These are phyloP conservation scores for Neolentinus lepideus DNA, from an alignment of 1,284 basidiomycete genomes.

Conservation along the genomic window DNA sequence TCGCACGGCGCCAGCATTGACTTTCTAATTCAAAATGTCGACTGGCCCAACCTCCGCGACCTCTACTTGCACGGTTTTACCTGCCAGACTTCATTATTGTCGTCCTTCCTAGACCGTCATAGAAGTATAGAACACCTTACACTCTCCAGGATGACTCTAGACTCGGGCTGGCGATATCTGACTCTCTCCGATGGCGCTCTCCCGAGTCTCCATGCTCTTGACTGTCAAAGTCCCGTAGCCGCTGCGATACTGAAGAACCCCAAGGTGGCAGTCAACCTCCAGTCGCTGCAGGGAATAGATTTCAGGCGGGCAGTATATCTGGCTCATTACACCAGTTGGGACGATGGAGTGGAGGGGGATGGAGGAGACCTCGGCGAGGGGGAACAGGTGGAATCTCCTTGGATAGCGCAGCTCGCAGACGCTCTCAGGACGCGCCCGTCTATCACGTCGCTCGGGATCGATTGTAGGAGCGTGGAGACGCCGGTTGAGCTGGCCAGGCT, in stretches of 20 bases:
- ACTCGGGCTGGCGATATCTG: neutral
- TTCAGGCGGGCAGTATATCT: neutral
- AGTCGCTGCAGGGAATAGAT: neutral
- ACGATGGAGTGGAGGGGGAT: too few relatives aligned
- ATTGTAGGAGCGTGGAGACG: neutral
- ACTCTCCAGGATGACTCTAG: neutral
- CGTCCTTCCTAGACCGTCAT: neutral
- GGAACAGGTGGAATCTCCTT: neutral
- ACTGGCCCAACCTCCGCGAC: too few relatives aligned
- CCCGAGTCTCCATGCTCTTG: neutral
- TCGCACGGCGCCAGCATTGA: too few relatives aligned
- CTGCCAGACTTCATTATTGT: too few relatives aligned
- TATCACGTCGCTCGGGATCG: neutral
- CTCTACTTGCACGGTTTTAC: too few relatives aligned
- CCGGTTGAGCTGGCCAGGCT: neutral
- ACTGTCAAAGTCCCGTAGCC: neutral
- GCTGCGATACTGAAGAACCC: neutral
- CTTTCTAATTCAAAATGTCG: too few relatives aligned
- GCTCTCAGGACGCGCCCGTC: neutral
- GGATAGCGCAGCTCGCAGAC: neutral
- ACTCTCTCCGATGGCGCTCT: neutral
- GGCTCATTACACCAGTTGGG: neutral
- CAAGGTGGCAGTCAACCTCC: neutral
- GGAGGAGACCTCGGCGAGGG: too few relatives aligned
- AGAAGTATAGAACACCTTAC: neutral